Conservation (phyloP, 1,284 basidiomycete species). For the Papiliotrema flavescens region DNA sequence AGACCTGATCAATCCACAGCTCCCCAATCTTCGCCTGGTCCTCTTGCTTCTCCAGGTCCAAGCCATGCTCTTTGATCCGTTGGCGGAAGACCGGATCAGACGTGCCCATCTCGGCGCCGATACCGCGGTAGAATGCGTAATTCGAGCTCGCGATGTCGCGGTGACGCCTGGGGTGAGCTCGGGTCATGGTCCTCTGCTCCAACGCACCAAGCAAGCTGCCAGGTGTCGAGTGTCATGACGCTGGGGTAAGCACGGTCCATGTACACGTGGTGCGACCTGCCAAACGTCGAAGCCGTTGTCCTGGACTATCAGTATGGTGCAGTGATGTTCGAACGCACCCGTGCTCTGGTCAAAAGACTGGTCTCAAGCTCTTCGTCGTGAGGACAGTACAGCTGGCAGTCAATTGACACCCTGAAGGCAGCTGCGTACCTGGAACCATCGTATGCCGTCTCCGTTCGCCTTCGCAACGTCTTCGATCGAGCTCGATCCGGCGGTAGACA, state of each 20-base stretch:
- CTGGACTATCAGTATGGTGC: not conserved
- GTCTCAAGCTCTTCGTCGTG: constrained; percentile 45
- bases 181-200: not conserved
- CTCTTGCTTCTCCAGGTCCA: constrained; percentile 18
- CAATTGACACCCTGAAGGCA: not conserved
- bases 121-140: constrained; percentile 41
- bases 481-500: constrained; percentile 67
- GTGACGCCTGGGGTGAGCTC: constrained; percentile 49
- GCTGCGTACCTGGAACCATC: constrained; percentile 63
- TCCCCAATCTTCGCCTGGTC: constrained; percentile 22
- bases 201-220: constrained; percentile 55
- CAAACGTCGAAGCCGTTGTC: constrained; percentile 53
- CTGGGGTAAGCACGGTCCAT: constrained; percentile 5
- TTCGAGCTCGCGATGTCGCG: constrained; percentile 58
- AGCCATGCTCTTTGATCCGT: constrained; percentile 51
- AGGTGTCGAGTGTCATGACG: constrained; percentile 59
- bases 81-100: constrained; percentile 64
- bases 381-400: constrained; percentile 61
- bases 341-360: constrained; percentile 15
- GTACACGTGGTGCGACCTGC: constrained; percentile 53
- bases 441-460: constrained; percentile 59
- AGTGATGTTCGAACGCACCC: constrained; percentile 5
- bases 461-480: constrained; percentile 69
- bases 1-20: constrained; percentile 20
- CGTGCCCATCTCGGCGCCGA: constrained; percentile 55